phyloP scores from a whole-genome alignment of 768 basidiomycete species.

The Cyathus striatus region DNA sequence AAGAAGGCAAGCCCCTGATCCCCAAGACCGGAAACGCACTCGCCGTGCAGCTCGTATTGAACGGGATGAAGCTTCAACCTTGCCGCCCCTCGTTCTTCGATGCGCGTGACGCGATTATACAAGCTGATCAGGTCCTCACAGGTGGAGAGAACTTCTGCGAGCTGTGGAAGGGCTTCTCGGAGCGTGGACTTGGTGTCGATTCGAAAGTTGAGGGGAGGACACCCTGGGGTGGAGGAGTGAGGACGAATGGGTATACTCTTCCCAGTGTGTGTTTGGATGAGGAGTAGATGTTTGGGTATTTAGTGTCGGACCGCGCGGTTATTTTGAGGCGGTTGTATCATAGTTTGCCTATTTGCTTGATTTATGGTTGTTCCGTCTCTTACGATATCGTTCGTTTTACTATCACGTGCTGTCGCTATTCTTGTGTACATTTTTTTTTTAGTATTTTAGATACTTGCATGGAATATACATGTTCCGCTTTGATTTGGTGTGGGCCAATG shows the following conservation, averaged over 20 bases:
- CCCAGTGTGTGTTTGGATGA: conserved; percentile 5
- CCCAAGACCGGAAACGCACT: conserved; percentile 93
- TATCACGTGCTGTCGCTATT: too few relatives aligned
- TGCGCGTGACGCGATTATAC: conserved; percentile 84
- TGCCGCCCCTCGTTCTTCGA: conserved; percentile 91
- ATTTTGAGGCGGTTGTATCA: too few relatives aligned
- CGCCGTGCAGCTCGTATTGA: conserved; percentile 76
- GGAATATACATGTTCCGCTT: too few relatives aligned
- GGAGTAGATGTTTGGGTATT: too few relatives aligned
- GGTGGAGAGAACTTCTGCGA: conserved; percentile 90
- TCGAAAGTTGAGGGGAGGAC: conserved; percentile 71
- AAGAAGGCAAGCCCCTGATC: conserved; percentile 55
- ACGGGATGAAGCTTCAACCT: conserved; percentile 92
- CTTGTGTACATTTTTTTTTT: too few relatives aligned
- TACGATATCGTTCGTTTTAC: too few relatives aligned
- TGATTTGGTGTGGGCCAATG: too few relatives aligned
- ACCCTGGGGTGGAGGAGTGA: conserved; percentile 91
- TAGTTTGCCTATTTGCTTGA: too few relatives aligned
- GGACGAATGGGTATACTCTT: conserved; percentile 47
- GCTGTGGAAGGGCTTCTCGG: conserved; percentile 82
- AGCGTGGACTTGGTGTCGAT: conserved; percentile 76
- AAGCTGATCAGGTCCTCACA: conserved; percentile 86
- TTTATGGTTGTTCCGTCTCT: too few relatives aligned
- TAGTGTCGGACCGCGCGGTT: too few relatives aligned
- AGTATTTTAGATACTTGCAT: too few relatives aligned